phyloP scores from a whole-genome alignment of 2,329 filamentous ascomycete genomes.

The Ophiostoma himal-ulmi region DNA sequence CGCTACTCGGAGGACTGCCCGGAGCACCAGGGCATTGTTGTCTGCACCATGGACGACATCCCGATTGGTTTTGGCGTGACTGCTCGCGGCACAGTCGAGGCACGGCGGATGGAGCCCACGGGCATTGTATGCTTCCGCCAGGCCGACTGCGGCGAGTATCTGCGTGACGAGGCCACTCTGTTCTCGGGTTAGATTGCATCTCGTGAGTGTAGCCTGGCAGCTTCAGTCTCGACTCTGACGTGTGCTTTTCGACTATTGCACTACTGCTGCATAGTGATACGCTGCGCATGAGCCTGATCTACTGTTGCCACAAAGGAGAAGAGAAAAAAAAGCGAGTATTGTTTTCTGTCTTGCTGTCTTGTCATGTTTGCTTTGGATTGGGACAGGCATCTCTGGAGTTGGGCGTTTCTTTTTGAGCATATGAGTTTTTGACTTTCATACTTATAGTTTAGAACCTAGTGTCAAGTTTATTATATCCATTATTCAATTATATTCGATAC shows the following conservation, averaged over 20 bases:
- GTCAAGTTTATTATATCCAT: not conserved
- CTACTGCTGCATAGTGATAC: too few relatives aligned
- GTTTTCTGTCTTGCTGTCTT: conserved; percentile 12
- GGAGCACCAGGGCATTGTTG: conserved; percentile 85
- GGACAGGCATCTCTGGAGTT: conserved; percentile 14
- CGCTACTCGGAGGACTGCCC: conserved; percentile 87
- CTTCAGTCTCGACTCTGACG: not conserved
- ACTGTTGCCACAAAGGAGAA: not conserved
- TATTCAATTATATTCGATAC: not conserved
- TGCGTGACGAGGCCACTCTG: conserved; percentile 71
- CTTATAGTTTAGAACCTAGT: not conserved
- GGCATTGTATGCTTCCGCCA: conserved; percentile 85
- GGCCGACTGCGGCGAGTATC: conserved; percentile 88
- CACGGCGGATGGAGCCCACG: conserved; percentile 79
- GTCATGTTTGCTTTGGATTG: conserved; percentile 11
- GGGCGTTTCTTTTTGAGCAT: not conserved
- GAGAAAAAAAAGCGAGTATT: not conserved
- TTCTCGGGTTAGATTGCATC: conserved; percentile 40
- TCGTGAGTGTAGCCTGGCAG: not conserved
- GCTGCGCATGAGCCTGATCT: too few relatives aligned
- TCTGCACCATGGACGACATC: conserved; percentile 87
- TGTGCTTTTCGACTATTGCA: not conserved
- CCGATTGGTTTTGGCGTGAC: conserved; percentile 92
- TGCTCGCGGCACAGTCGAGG: conserved; percentile 78
- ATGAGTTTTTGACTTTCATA: not conserved